Evolutionary conservation across 805 yeast species (phyloP).

Genomic region (Schwanniomyces vanrijiae): DNA sequence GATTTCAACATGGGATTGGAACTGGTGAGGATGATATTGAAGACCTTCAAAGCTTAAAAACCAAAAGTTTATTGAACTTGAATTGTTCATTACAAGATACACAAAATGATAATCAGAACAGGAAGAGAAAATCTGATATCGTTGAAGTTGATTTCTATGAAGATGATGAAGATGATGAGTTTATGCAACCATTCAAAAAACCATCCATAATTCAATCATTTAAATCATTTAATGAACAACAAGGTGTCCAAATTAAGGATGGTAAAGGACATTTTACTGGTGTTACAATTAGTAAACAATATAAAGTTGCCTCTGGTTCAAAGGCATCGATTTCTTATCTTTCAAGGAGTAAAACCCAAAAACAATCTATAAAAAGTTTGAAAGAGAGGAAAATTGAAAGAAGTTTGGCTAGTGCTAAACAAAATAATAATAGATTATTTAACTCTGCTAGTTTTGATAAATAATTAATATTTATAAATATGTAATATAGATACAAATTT

Average conservation of each 20-base stretch:
- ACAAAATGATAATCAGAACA: slow-evolving; percentile 21
- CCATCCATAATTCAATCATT: slow-evolving; percentile 51
- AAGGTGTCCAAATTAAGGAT: slow-evolving; percentile 41
- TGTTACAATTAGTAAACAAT: slow-evolving; percentile 54
- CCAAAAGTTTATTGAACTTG: slow-evolving; percentile 35
- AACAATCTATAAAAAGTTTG: slow-evolving; percentile 22
- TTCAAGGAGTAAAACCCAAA: slow-evolving; percentile 33
- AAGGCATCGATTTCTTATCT: slow-evolving; percentile 59
- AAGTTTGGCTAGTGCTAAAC: slow-evolving; percentile 19
- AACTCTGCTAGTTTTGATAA: slow-evolving; percentile 19
- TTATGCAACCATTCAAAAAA: slow-evolving; percentile 40
- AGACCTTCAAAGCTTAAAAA: slow-evolving; percentile 48
- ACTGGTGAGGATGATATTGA: slow-evolving; percentile 40
- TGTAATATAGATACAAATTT: background rate
- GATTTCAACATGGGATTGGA: slow-evolving; percentile 35
- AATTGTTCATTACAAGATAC: slow-evolving; percentile 18
- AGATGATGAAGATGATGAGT: slow-evolving; percentile 33
- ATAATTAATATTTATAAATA: slow-evolving; percentile 7
- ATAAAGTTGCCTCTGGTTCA: slow-evolving; percentile 55
- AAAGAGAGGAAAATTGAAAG: slow-evolving; percentile 27
- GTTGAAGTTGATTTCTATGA: slow-evolving; percentile 18
- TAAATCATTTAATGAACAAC: slow-evolving; percentile 36
- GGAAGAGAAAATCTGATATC: slow-evolving; percentile 9
- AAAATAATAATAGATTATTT: slow-evolving; percentile 18
- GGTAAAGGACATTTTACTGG: slow-evolving; percentile 36